phyloP scores from a whole-genome alignment of 1,139 yeast species.

The Magnusiomyces sp. region DNA sequence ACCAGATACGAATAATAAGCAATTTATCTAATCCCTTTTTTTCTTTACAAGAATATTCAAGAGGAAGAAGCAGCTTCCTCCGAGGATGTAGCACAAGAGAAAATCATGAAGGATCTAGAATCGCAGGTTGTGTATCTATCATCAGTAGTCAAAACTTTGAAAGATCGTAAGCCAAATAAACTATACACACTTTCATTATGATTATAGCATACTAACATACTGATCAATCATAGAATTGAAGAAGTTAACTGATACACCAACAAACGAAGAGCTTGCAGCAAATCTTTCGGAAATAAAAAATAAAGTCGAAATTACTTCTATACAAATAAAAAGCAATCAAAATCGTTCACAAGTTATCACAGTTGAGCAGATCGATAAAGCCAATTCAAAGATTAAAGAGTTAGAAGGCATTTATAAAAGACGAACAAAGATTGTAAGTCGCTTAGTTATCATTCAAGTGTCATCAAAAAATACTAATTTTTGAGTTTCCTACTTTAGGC shows the following conservation, averaged over 20 bases:
- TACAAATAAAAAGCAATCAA: background rate
- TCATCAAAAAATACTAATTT: background rate
- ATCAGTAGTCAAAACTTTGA: slow-evolving; percentile 12
- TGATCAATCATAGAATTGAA: slow-evolving; percentile 9
- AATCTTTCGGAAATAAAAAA: slow-evolving; percentile 1
- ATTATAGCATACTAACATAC: background rate
- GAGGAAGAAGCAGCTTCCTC: slow-evolving; percentile 11
- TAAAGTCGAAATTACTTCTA: slow-evolving; percentile 2
- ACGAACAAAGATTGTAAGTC: slow-evolving; percentile 14
- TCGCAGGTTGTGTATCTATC: slow-evolving; percentile 14
- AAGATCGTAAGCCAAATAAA: slow-evolving; percentile 11
- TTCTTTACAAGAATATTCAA: slow-evolving; percentile 5
- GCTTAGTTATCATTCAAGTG: no score
- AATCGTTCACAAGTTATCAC: background rate
- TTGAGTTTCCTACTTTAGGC: slow-evolving; percentile 3
- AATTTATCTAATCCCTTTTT: background rate
- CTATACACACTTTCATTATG: background rate
- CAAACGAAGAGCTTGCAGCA: slow-evolving; percentile 9
- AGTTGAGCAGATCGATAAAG: background rate
- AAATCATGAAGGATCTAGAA: slow-evolving; percentile 15
- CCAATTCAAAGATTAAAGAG: slow-evolving; percentile 3
- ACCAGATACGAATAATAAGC: background rate
- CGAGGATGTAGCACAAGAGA: slow-evolving; percentile 15
- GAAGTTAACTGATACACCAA: slow-evolving; percentile 9
- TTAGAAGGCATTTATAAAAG: slow-evolving; percentile 4